Evolutionary conservation across 352 stramenopile species (phyloP), one percentile per base, ranked within the genome.

Genomic region (Globisporangium spiculum): DNA sequence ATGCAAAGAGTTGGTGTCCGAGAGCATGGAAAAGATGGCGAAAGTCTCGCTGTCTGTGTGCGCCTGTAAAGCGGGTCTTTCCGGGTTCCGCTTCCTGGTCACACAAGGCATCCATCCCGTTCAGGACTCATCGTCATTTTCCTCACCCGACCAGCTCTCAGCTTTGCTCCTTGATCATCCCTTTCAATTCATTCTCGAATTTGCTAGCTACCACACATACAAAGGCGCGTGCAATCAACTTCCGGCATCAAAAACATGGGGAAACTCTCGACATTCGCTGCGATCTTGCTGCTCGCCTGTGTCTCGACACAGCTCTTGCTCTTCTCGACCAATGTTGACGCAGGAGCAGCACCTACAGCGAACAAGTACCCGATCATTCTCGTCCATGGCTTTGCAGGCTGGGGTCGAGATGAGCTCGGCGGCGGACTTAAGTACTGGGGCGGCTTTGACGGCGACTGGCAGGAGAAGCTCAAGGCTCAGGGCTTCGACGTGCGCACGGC

Each of bases 401-500:
- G 73, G 67, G 75, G 73, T 1, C 70, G 70, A 8, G 68, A 71
- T 2, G 77, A 82, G 34, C 54, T 84, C 20, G 67, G 58, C 46
- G 75, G 75, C 16, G 75, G 75, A 12, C 41, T 70, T 30, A 70
- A 68, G 64, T 83, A 83, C 69, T 85, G 78, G 78, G 73, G 69
- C 8, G 72, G 71, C 12, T 70, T 78, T 67, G 60, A 83, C 16
- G 73, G 70, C 36, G 75, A 83, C 61, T 75, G 57, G 60, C 64
- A 79, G 52, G 66, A 77, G 52, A 36, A 74, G 24, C 72, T 83
- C 52, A 70, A 72, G 55, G 32, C 63, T 1, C 50, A 80, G 30
- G 77, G 75, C 41, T 79, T 73, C 24, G 64, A 77, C 53, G 74
- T 81, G 32, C 64, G 65, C 41, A 78, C 68, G 27, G 75, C 78